Conservation (phyloP, 139 green algal genomes). For the Picochlorum sp. region DNA sequence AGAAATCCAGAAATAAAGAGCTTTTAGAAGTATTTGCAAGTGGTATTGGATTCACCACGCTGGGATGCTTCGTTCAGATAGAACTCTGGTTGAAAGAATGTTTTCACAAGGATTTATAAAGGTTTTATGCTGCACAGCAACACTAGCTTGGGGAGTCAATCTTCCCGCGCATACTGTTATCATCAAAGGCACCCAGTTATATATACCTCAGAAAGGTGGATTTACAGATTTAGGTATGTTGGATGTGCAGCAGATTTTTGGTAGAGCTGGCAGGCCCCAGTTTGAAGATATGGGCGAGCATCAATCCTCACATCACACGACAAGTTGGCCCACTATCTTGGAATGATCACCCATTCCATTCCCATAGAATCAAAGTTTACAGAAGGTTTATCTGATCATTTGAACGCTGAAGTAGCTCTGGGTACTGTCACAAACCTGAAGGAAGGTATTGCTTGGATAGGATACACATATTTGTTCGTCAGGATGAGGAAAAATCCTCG, state of each 20-base stretch:
- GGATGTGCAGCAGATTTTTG: slow-evolving; percentile 99
- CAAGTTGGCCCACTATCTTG: slow-evolving; percentile 92
- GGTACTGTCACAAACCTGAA: slow-evolving; percentile 83
- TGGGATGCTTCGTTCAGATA: slow-evolving; percentile 91
- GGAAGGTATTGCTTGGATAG: slow-evolving; percentile 83
- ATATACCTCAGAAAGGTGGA: slow-evolving; percentile 82
- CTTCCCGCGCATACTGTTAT: slow-evolving; percentile 92
- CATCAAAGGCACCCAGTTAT: slow-evolving; percentile 99
- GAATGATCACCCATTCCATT: slow-evolving; percentile 79
- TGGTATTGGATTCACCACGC: slow-evolving; percentile 93
- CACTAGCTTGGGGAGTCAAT: slow-evolving; percentile 98
- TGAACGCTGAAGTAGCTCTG: slow-evolving; percentile 96
- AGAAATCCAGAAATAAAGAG: slow-evolving; percentile 81
- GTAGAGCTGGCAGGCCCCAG: slow-evolving; percentile 87
- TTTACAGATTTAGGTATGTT: slow-evolving; percentile 93
- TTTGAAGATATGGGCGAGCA: slow-evolving; percentile 54
- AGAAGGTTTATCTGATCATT: slow-evolving; percentile 70
- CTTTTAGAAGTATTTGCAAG: slow-evolving; percentile 70
- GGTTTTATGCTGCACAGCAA: slow-evolving; percentile 92
- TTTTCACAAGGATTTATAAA: slow-evolving; percentile 83
- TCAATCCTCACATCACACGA: slow-evolving; percentile 88
- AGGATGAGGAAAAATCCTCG: slow-evolving; percentile 83
- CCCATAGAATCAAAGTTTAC: slow-evolving; percentile 87
- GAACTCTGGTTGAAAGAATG: slow-evolving; percentile 80
- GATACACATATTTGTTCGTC: slow-evolving; percentile 92